Percentiles rank a stretch among this genome's conserved stretches.
phyloP scores from a whole-genome alignment of 768 basidiomycete species.

The Lactifluus subvellereus region DNA sequence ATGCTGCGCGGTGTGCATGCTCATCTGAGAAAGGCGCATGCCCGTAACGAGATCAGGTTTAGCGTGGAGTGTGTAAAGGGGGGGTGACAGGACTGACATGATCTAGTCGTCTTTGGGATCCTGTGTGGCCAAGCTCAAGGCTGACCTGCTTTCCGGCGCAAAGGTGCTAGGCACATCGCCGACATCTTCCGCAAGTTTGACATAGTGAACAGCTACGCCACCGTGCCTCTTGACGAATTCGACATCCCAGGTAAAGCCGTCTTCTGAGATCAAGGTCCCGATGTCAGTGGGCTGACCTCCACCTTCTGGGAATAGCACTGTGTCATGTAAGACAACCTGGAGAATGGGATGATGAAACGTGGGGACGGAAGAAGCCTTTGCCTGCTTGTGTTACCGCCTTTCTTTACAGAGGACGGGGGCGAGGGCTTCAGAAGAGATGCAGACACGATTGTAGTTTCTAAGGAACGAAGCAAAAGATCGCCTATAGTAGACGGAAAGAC shows the following conservation, averaged over 20 bases:
- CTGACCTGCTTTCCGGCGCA: conserved; percentile 43
- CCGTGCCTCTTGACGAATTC: conserved; percentile 63
- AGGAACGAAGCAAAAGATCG: conserved; percentile 58
- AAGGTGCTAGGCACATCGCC: conserved; percentile 45
- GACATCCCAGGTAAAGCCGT: conserved; percentile 51
- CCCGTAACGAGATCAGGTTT: neutral
- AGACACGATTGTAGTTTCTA: conserved; percentile 53
- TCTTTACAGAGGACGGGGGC: conserved; percentile 33
- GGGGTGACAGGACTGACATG: conserved; percentile 45
- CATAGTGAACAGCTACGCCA: conserved; percentile 70
- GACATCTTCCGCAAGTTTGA: conserved; percentile 40
- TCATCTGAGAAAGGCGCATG: conserved; percentile 47
- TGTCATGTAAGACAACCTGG: conserved; percentile 68
- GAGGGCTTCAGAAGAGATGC: conserved; percentile 43
- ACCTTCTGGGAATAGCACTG: conserved; percentile 77
- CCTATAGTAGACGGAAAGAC: conserved; percentile 39
- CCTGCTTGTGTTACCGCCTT: conserved; percentile 47
- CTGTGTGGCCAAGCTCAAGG: conserved; percentile 51
- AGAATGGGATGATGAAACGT: conserved; percentile 45
- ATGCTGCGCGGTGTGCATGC: conserved; percentile 82
- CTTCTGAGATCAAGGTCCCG: conserved; percentile 44
- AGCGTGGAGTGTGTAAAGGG: neutral
- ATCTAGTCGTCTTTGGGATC: conserved; percentile 63
- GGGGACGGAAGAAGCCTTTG: conserved; percentile 48
- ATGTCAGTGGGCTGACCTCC: conserved; percentile 78